A percentile compares a stretch with the other conserved stretches of the same genome.
phyloP scores from a whole-genome alignment of 805 yeast genomes.

The Pichia rugopelliculosa region DNA sequence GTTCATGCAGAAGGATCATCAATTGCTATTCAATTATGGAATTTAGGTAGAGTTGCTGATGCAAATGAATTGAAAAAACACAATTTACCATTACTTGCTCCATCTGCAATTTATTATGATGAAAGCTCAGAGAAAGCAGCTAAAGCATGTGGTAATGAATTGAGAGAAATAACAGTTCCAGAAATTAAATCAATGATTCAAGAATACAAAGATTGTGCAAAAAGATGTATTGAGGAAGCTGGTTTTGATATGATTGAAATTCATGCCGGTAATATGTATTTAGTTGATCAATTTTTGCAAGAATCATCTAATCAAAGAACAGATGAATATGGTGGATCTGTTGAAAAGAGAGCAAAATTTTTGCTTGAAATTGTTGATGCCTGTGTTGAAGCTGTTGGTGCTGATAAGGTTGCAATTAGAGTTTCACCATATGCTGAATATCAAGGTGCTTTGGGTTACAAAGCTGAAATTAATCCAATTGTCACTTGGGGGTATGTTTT shows the following conservation, averaged over 20 bases:
- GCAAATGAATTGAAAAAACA: slow-evolving; percentile 31
- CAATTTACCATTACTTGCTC: slow-evolving; percentile 27
- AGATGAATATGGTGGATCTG: slow-evolving; percentile 37
- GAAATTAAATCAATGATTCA: no score
- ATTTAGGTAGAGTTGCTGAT: slow-evolving; percentile 34
- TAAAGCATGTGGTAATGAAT: no score
- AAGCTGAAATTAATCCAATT: slow-evolving; percentile 28
- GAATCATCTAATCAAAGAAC: slow-evolving; percentile 30
- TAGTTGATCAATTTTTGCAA: slow-evolving; percentile 36
- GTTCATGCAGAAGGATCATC: slow-evolving; percentile 45
- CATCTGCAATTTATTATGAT: slow-evolving; percentile 35
- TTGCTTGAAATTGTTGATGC: slow-evolving; percentile 43
- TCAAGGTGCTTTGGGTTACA: slow-evolving; percentile 34
- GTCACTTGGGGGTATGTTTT: slow-evolving; percentile 32
- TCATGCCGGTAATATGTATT: slow-evolving; percentile 36
- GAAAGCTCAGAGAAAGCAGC: slow-evolving; percentile 32
- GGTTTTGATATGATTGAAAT: slow-evolving; percentile 37
- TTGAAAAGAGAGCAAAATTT: slow-evolving; percentile 37
- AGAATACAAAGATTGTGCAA: no score
- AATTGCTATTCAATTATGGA: slow-evolving; percentile 45
- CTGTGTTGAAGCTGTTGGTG: slow-evolving; percentile 44
- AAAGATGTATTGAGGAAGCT: no score
- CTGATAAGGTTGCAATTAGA: slow-evolving; percentile 40
- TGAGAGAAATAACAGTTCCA: no score
- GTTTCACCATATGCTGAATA: slow-evolving; percentile 39